Evolutionary conservation across 495 filamentous ascomycete genomes (phyloP).

Genomic region (Apodospora peruviana): DNA sequence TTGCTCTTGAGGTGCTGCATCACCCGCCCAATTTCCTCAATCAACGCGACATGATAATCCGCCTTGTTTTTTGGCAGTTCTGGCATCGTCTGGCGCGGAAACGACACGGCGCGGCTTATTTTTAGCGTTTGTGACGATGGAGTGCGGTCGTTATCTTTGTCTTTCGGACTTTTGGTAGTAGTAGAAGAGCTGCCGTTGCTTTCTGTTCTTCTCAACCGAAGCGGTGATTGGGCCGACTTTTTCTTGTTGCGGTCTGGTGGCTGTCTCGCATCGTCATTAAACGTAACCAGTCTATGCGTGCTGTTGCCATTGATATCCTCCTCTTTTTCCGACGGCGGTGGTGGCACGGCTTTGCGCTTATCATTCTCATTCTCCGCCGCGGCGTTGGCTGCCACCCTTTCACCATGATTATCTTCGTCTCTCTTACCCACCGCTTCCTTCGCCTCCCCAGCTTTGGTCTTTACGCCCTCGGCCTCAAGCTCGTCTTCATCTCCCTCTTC

Average conservation of each 20-base stretch:
- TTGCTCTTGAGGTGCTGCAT: conserved; percentile 55
- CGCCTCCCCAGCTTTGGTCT: conserved; percentile 1
- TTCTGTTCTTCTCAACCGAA: conserved; percentile 1
- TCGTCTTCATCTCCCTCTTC: conserved; percentile 1
- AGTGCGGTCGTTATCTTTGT: neutral
- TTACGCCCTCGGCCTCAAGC: conserved; percentile 12
- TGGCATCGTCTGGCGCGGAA: conserved; percentile 20
- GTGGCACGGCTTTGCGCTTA: conserved; percentile 2
- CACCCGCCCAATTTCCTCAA: conserved; percentile 62
- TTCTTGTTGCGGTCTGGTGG: neutral
- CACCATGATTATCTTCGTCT: conserved; percentile 12
- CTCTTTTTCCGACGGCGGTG: neutral
- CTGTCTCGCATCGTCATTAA: too few species aligned
- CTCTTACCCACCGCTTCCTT: conserved; percentile 9
- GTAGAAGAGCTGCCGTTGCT: conserved; percentile 3
- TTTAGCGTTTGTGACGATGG: conserved; percentile 2
- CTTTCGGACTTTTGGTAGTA: neutral
- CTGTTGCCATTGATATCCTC: too few species aligned
- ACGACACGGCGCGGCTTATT: conserved; percentile 21
- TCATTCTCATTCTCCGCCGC: conserved; percentile 5
- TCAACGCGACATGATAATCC: conserved; percentile 62
- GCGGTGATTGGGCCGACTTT: neutral
- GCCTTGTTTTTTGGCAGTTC: conserved; percentile 31
- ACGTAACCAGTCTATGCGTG: too few species aligned
- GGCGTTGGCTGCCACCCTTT: conserved; percentile 11